Percentiles rank a stretch among this genome's conserved stretches.
These are phyloP conservation scores for Ophiostoma angusticollis DNA, from an alignment of 2,329 filamentous ascomycete genomes.

Conservation along the genomic window DNA sequence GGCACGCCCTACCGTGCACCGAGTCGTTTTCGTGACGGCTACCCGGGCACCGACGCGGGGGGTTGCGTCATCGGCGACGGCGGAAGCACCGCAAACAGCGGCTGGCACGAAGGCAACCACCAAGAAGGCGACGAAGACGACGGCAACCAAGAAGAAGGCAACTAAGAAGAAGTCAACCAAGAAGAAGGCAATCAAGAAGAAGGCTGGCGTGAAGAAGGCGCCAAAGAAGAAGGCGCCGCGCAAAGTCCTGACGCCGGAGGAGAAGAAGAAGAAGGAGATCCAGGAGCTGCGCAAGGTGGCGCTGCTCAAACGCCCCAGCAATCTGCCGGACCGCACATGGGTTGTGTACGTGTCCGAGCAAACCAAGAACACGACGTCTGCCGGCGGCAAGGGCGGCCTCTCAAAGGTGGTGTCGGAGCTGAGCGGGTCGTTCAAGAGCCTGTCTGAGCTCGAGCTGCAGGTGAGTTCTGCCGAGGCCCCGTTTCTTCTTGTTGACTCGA, in stretches of 20 bases:
- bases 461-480: slow-evolving; percentile 22
- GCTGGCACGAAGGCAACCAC: slow-evolving; percentile 16
- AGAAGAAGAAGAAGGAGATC: slow-evolving; percentile 23
- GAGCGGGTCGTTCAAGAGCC: slow-evolving; percentile 23
- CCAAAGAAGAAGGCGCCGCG: slow-evolving; percentile 15
- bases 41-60: slow-evolving; percentile 1
- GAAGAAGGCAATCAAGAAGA: slow-evolving; percentile 9
- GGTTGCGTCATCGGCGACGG: slow-evolving; percentile 4
- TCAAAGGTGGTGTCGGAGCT: slow-evolving; percentile 18
- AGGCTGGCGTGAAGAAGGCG: slow-evolving; percentile 14
- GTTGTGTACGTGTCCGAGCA: slow-evolving; percentile 24
- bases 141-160: slow-evolving; percentile 10
- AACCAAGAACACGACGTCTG: slow-evolving; percentile 15
- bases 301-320: slow-evolving; percentile 27
- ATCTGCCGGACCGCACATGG: slow-evolving; percentile 24
- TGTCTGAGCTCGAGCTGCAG: slow-evolving; percentile 29
- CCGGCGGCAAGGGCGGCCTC: slow-evolving; percentile 6
- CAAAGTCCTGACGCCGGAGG: slow-evolving; percentile 26
- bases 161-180: slow-evolving; percentile 17
- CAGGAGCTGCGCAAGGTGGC: slow-evolving; percentile 27
- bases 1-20: slow-evolving; percentile 9
- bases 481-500: not conserved
- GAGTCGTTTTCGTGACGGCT: slow-evolving; percentile 9
- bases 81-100: not conserved
- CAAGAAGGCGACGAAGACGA: slow-evolving; percentile 17